Base-by-base conservation (phyloP, 768 basidiomycete species). In the Boletus vinaceobasis region DNA sequence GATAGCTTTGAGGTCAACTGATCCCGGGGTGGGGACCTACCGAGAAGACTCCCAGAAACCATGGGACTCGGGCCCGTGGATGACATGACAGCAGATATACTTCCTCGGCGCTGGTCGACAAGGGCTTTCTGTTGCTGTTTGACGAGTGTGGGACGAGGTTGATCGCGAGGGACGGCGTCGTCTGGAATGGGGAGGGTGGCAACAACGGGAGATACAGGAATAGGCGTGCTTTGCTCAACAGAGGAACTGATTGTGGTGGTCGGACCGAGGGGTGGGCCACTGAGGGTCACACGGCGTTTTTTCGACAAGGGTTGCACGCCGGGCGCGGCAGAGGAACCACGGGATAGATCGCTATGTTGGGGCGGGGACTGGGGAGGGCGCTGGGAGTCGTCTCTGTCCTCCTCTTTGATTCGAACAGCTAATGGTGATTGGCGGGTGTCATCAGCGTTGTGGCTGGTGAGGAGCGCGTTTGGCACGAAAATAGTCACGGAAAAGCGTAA, bases 71-170 rank as follows among this genome's bases (percentile, higher is more conserved):
- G 47, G 17, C 50, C 47, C n/a, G 76, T 68, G 4, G 77, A 70
- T 8, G 64, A 49, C 31, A 73, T 56, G 43, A 73, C 62, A 14
- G 73, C 76, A 31, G 76, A 82, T 14, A 77, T 71, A 65, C 85
- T 85, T 10, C 80, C 85, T 59, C 88, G 73, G 46, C 86, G 79
- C 70, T 86, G 85, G 67, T 89, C 85, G 51, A 85, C 82, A 53
- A 85, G 73, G 44, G 83, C 79, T 69, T 88, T 84, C 69, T 86
- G 88, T 60, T 84, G 84, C 67, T 85, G 86, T 63, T 87, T 88
- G 46, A 82, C 70, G 55, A 85, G 75, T 74, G 81, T 81, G 19
- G 83, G 81, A 65, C 85, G 59, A 7, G 48, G 43, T 19, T 59
- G 58, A 35, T 60, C 52, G 52, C 58, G 77, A 40, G 84, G 78